Base-by-base conservation (phyloP, 2,329 filamentous ascomycete species). In the Dactylellina cionopaga region DNA sequence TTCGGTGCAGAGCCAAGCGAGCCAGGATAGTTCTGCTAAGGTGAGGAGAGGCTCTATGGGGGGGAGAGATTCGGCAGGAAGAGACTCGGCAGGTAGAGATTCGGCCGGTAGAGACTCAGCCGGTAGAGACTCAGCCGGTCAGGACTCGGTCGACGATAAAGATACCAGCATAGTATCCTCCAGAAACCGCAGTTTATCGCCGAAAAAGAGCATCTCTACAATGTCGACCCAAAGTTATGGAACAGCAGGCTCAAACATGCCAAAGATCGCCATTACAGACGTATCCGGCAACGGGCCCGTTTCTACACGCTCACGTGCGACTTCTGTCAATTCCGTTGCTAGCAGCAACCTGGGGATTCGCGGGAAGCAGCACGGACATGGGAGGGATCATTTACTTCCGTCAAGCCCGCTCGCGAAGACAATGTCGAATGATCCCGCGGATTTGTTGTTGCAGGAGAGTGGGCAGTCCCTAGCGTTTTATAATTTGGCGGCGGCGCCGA, bases 1-100 rank as follows among this genome's bases (percentile, higher is more conserved):
- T 75, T 85, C 85, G 10, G 85, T 91, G 63, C 82, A 83, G 3
- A 84, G 84, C 71, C 84, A 82, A 44, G 77, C 81, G 31, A 84
- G 81, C 71, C 79, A 83, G n/a, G 83, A 85, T 64, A 79, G 58
- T 75, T 74, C 78, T 75, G 66, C 65, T 13, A 46, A 41, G 58
- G n/a, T 54, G 25, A 79, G 68, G 78, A 84, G 72, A 85, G 82
- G 76, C 79, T 81, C 46, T 85, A 85, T 15, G 83, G 85, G 1
- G 80, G n/a, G n/a, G n/a, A n/a, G 83, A 76, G 83, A 84, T 17
- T 56, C 17, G 74, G 69, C 25, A 64, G 62, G 68, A 24, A 54
- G 55, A 24, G 59, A 65, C 13, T 65, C 62, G 31, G 62, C 68
- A 17, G 56, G 60, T 15, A 58, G 58, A 19, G 62, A 62, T 68